phyloP scores from a whole-genome alignment of 2,329 filamentous ascomycete genomes.

The Colletotrichum cuscutae region DNA sequence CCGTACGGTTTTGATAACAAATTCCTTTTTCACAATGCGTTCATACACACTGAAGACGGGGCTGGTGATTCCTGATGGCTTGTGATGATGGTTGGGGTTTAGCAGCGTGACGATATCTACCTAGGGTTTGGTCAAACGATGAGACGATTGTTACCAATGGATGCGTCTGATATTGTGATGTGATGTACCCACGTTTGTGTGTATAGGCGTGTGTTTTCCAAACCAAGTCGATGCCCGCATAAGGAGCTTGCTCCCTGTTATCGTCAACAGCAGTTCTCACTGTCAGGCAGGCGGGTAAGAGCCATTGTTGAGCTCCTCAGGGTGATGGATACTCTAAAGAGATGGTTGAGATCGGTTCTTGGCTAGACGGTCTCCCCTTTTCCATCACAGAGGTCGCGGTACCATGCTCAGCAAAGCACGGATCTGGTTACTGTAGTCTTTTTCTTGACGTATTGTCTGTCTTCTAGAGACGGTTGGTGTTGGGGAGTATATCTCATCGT shows the following conservation, averaged over 20 bases:
- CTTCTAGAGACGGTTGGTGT: too few species aligned
- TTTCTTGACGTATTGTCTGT: too few species aligned
- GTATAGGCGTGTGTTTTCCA: not conserved
- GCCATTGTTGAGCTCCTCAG: not conserved
- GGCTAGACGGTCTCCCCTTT: too few species aligned
- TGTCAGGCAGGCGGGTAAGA: not conserved
- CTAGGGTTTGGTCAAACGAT: constrained; percentile 29
- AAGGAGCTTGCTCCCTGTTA: not conserved
- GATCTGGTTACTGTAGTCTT: too few species aligned
- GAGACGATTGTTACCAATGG: constrained; percentile 27
- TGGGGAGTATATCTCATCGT: too few species aligned
- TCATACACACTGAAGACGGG: not conserved
- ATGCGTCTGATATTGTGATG: not conserved
- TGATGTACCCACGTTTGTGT: not conserved
- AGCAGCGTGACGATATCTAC: not conserved
- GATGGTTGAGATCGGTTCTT: too few species aligned
- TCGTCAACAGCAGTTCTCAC: not conserved
- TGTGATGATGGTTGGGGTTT: not conserved
- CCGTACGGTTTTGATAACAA: not conserved
- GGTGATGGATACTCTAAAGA: too few species aligned
- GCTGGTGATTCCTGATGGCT: not conserved
- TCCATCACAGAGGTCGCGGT: too few species aligned
- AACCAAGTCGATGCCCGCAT: too few species aligned
- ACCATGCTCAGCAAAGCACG: too few species aligned
- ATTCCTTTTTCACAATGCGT: not conserved